phyloP scores from a whole-genome alignment of 1,284 basidiomycete species.

The Naganishia cerealis region DNA sequence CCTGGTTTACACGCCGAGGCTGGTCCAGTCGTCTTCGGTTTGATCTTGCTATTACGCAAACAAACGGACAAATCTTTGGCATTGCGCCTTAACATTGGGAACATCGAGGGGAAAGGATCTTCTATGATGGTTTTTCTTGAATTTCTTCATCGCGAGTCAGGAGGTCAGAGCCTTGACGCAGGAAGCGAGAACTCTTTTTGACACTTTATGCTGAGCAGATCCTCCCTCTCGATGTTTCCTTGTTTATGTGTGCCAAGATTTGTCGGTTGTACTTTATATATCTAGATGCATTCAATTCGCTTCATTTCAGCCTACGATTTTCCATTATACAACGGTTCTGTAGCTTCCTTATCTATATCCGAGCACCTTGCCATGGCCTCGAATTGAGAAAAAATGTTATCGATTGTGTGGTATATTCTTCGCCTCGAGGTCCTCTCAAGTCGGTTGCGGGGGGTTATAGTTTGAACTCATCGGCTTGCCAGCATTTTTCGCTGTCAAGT shows the following conservation, averaged over 20 bases:
- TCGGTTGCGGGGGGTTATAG: background rate
- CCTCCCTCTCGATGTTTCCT: slow-evolving; percentile 11
- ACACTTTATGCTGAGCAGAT: slow-evolving; percentile 28
- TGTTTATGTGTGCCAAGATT: background rate
- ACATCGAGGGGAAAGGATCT: slow-evolving; percentile 13
- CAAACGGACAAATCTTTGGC: too few relatives aligned
- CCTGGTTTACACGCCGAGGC: slow-evolving; percentile 1
- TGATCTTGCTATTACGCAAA: background rate
- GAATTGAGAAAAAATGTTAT: too few relatives aligned
- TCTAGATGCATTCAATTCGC: background rate
- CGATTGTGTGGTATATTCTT: too few relatives aligned
- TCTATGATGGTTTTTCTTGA: slow-evolving; percentile 32
- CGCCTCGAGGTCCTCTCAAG: background rate
- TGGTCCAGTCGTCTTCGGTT: slow-evolving; percentile 14
- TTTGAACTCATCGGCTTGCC: background rate
- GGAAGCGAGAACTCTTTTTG: slow-evolving; percentile 22
- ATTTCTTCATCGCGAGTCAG: slow-evolving; percentile 35
- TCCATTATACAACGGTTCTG: slow-evolving; percentile 4
- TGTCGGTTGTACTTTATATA: background rate
- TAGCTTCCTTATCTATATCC: background rate
- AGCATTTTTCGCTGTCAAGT: slow-evolving; percentile 19
- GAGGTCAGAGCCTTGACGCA: slow-evolving; percentile 29
- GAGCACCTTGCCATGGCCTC: too few relatives aligned
- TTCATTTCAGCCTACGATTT: background rate
- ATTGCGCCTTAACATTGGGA: background rate